These are phyloP conservation scores for Paramecium caudatum DNA, from an alignment of 73 alveolate species.

Conservation along the genomic window DNA sequence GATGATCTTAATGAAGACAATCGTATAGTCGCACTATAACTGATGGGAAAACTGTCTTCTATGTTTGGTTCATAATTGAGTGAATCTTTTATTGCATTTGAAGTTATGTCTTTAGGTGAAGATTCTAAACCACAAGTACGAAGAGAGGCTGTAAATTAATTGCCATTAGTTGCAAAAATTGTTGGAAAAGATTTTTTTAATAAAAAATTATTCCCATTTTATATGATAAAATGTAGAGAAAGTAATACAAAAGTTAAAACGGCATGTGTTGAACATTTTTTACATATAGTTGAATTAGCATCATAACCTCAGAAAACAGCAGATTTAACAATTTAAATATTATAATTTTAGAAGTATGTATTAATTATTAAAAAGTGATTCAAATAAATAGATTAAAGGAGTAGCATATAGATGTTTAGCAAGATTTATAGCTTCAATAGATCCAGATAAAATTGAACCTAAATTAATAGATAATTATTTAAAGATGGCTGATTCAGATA, in stretches of 20 bases:
- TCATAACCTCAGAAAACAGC: not conserved
- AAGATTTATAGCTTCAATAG: conserved; percentile 80
- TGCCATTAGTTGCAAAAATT: conserved; percentile 78
- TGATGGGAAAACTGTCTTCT: conserved; percentile 78
- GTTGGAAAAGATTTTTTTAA: conserved; percentile 78
- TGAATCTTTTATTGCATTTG: conserved; percentile 80
- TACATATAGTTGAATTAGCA: conserved; percentile 78
- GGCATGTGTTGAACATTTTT: conserved; percentile 81
- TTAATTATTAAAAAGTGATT: conserved; percentile 10
- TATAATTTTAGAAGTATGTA: conserved; percentile 5
- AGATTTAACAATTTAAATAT: not conserved
- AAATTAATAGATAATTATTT: conserved; percentile 80
- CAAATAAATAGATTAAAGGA: conserved; percentile 84
- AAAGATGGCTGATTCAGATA: conserved; percentile 81
- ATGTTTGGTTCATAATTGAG: conserved; percentile 78
- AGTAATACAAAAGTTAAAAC: conserved; percentile 83
- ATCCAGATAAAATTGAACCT: conserved; percentile 79
- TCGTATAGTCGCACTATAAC: conserved; percentile 79
- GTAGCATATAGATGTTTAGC: conserved; percentile 83
- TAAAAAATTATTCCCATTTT: conserved; percentile 83
- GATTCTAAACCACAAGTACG: conserved; percentile 83
- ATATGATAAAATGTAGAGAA: conserved; percentile 80
- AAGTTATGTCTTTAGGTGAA: conserved; percentile 80
- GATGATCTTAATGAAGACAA: conserved; percentile 78
- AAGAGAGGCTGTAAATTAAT: conserved; percentile 76